Percentiles rank a stretch among this genome's conserved stretches.
These are phyloP conservation scores for Fusarium algeriense DNA, from an alignment of 2,329 filamentous ascomycete genomes.

Conservation along the genomic window DNA sequence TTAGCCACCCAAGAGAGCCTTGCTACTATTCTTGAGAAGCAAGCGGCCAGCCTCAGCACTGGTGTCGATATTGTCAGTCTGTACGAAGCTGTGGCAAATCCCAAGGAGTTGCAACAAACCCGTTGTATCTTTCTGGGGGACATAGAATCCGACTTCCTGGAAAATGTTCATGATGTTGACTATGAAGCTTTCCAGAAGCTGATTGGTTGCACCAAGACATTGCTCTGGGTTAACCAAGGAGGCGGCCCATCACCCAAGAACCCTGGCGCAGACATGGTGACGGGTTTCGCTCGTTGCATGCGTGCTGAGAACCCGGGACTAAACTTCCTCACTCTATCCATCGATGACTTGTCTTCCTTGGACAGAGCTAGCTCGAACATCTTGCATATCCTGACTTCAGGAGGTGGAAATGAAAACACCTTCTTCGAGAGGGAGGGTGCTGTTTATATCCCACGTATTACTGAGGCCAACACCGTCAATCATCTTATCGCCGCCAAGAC, in stretches of 20 bases:
- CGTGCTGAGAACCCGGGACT: constrained; percentile 9
- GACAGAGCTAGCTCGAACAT: neutral
- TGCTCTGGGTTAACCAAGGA: constrained; percentile 5
- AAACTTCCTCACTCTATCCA: neutral
- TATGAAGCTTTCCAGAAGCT: constrained; percentile 5
- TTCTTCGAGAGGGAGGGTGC: constrained; percentile 8
- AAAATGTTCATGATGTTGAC: neutral
- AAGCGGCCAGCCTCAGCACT: neutral
- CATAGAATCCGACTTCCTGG: neutral
- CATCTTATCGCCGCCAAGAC: constrained; percentile 5
- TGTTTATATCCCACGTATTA: constrained; percentile 8
- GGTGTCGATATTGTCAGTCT: neutral
- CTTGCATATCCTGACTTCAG: neutral
- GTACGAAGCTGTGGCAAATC: neutral
- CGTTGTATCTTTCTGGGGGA: constrained; percentile 5
- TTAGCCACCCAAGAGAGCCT: neutral
- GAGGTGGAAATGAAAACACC: neutral
- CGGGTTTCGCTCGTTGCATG: constrained; percentile 10
- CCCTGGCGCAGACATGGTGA: constrained; percentile 5
- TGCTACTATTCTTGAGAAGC: neutral
- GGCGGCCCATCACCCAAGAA: neutral
- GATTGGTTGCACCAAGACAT: neutral
- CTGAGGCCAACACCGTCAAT: constrained; percentile 6
- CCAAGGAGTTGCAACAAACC: neutral
- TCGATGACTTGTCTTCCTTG: neutral